Evolutionary conservation across 495 filamentous ascomycete genomes (phyloP).

Genomic region (Penicillium maclennaniae): DNA sequence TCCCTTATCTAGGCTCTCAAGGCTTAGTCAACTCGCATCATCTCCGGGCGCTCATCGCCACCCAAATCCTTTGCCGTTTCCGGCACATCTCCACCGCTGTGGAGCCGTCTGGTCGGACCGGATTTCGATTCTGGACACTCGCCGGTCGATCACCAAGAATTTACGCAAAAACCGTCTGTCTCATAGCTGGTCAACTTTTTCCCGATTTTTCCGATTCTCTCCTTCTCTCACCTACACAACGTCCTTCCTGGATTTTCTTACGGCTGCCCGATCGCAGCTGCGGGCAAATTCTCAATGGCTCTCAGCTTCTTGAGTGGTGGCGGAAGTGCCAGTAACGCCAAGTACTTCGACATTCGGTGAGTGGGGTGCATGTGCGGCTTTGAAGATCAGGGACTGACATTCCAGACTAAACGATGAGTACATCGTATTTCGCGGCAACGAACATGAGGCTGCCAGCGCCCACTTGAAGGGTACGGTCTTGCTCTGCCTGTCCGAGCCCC

Average conservation of each 20-base stretch:
- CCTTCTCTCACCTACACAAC: not conserved
- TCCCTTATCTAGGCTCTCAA: slow-evolving; percentile 1
- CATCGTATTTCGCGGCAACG: slow-evolving; percentile 70
- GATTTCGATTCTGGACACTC: slow-evolving; percentile 25
- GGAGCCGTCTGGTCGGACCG: slow-evolving; percentile 31
- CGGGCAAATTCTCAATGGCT: slow-evolving; percentile 38
- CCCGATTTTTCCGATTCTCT: not conserved
- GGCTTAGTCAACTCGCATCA: slow-evolving; percentile 16
- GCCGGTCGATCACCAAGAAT: slow-evolving; percentile 27
- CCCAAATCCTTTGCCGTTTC: slow-evolving; percentile 14
- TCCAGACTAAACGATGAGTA: slow-evolving; percentile 73
- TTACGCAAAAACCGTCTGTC: slow-evolving; percentile 12
- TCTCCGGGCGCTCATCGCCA: slow-evolving; percentile 14
- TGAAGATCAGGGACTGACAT: not conserved
- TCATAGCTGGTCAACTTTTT: slow-evolving; percentile 8
- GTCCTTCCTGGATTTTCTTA: not conserved
- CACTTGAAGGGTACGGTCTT: slow-evolving; percentile 70
- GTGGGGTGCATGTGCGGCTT: slow-evolving; percentile 12
- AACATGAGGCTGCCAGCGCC: slow-evolving; percentile 72
- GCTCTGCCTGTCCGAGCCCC: slow-evolving; percentile 64
- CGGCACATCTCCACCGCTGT: slow-evolving; percentile 23
- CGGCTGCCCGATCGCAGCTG: slow-evolving; percentile 19
- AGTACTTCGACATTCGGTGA: slow-evolving; percentile 56
- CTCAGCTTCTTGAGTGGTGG: slow-evolving; percentile 49
- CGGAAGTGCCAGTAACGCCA: slow-evolving; percentile 47